Evolutionary conservation across 2,329 filamentous ascomycete species (phyloP).

Genomic region (Colletotrichum sansevieriae): DNA sequence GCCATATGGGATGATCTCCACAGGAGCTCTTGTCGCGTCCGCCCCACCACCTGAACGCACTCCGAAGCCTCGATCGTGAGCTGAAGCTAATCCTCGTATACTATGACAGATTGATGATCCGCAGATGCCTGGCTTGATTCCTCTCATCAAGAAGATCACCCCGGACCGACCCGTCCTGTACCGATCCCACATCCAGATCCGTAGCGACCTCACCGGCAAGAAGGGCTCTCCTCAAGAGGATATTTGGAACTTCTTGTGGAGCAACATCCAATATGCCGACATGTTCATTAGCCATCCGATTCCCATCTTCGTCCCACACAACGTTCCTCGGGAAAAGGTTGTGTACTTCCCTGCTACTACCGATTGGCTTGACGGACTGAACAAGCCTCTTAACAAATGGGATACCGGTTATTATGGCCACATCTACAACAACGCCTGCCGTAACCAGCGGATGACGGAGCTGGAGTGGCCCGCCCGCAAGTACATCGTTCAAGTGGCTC

Average conservation of each 20-base stretch:
- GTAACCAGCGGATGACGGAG: conserved; percentile 70
- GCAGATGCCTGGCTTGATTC: conserved; percentile 85
- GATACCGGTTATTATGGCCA: conserved; percentile 81
- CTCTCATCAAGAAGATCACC: conserved; percentile 77
- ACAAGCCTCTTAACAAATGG: conserved; percentile 79
- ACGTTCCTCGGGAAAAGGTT: conserved; percentile 75
- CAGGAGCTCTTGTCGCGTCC: conserved; percentile 25
- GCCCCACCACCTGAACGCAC: conserved; percentile 2
- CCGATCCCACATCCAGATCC: conserved; percentile 86
- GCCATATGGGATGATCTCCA: conserved; percentile 30
- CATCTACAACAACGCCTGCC: conserved; percentile 75
- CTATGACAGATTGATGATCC: conserved; percentile 77
- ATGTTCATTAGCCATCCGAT: conserved; percentile 88
- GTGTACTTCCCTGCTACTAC: conserved; percentile 85
- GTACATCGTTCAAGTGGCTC: conserved; percentile 85
- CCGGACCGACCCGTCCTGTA: conserved; percentile 83
- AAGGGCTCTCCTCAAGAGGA: conserved; percentile 76
- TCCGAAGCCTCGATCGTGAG: neutral
- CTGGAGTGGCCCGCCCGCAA: conserved; percentile 70
- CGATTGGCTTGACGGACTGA: conserved; percentile 86
- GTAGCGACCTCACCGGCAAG: conserved; percentile 76
- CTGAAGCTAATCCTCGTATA: neutral
- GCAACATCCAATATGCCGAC: conserved; percentile 77
- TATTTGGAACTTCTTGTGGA: conserved; percentile 82
- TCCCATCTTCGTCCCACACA: conserved; percentile 78